phyloP scores from a whole-genome alignment of 2,329 filamentous ascomycete genomes.

The Sphaerostilbella broomeana region DNA sequence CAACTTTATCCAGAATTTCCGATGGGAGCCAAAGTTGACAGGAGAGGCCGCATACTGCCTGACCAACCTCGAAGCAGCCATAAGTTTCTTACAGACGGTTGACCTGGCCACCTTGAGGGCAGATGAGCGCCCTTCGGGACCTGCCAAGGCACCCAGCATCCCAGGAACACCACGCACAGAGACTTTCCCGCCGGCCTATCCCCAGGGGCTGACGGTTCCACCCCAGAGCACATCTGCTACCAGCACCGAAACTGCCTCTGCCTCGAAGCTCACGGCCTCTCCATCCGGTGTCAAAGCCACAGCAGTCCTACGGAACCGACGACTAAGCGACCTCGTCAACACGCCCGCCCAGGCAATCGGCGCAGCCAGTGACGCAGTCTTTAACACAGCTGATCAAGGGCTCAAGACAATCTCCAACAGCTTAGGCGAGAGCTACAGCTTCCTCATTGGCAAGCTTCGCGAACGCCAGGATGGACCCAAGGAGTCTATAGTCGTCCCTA shows the following conservation, averaged over 20 bases:
- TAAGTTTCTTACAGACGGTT: conserved; percentile 91
- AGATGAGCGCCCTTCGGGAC: conserved; percentile 67
- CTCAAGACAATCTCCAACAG: conserved; percentile 89
- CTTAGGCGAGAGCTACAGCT: conserved; percentile 87
- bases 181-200: conserved; percentile 53
- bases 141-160: conserved; percentile 47
- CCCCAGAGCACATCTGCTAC: conserved; percentile 27
- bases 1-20: conserved; percentile 89
- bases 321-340: conserved; percentile 80
- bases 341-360: conserved; percentile 75
- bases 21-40: conserved; percentile 77
- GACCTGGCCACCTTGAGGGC: conserved; percentile 82
- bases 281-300: conserved; percentile 38
- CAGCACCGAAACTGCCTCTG: conserved; percentile 25
- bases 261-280: conserved; percentile 32
- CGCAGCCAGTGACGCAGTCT: conserved; percentile 74
- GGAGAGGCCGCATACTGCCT: conserved; percentile 94
- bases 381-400: conserved; percentile 84
- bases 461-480: conserved; percentile 51
- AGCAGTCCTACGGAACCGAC: conserved; percentile 57
- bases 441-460: conserved; percentile 80
- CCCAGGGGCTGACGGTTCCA: conserved; percentile 35
- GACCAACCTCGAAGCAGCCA: conserved; percentile 90
- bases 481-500: conserved; percentile 60
- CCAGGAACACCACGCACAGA: conserved; percentile 45